phyloP scores from a whole-genome alignment of 2,329 filamentous ascomycete species.

The Ophiostoma tasmaniense region DNA sequence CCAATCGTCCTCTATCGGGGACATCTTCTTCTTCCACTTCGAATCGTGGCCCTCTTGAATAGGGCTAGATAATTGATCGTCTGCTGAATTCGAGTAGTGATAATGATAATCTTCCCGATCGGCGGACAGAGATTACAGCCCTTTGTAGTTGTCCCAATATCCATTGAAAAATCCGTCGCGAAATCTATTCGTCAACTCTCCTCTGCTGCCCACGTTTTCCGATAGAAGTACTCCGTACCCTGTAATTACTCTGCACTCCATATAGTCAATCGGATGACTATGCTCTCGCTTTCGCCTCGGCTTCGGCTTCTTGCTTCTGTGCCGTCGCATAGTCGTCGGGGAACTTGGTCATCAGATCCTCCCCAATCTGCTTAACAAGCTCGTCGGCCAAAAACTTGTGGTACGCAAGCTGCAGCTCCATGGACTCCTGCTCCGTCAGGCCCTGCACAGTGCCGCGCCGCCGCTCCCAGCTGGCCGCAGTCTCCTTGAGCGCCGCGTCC shows the following conservation, averaged over 20 bases:
- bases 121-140: neutral
- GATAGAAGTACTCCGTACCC: neutral
- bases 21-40: neutral
- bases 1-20: neutral
- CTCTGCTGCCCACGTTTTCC: neutral
- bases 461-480: conserved; percentile 38
- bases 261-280: neutral
- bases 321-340: conserved; percentile 15
- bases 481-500: conserved; percentile 41
- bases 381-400: conserved; percentile 29
- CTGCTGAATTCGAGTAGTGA: neutral
- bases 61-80: neutral
- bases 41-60: neutral
- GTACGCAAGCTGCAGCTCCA: conserved; percentile 34
- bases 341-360: conserved; percentile 5
- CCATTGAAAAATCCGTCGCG: neutral
- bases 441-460: conserved; percentile 34
- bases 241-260: neutral
- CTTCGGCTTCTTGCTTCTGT: neutral
- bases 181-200: neutral
- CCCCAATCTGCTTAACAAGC: conserved; percentile 15
- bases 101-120: neutral
- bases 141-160: neutral
- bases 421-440: conserved; percentile 39
- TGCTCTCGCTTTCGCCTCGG: neutral